These are phyloP conservation scores for Metschnikowia shivogae DNA, from an alignment of 805 yeast species.

Conservation along the genomic window DNA sequence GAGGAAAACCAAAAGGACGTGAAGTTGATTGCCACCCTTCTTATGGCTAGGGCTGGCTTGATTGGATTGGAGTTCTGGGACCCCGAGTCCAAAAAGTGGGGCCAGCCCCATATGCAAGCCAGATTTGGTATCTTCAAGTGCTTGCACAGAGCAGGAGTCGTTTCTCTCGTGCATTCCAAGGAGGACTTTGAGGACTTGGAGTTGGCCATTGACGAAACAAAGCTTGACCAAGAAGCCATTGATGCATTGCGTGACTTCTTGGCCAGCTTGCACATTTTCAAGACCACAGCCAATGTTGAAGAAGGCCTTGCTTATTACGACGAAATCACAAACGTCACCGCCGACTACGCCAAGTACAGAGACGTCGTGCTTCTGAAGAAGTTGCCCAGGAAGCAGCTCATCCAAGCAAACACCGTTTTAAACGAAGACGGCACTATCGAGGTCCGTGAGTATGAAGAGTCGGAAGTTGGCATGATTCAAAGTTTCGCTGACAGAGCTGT, in stretches of 20 bases:
- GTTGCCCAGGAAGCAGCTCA: slow-evolving; percentile 77
- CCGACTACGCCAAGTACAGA: slow-evolving; percentile 61
- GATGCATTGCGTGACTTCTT: slow-evolving; percentile 69
- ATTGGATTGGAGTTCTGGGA: slow-evolving; percentile 84
- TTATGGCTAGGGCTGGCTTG: slow-evolving; percentile 87
- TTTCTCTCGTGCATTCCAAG: slow-evolving; percentile 46
- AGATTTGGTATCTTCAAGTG: slow-evolving; percentile 80
- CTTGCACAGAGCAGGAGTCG: slow-evolving; percentile 65
- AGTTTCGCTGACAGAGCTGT: slow-evolving; percentile 57
- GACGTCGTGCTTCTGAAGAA: slow-evolving; percentile 65
- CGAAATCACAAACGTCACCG: slow-evolving; percentile 64
- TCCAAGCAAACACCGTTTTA: slow-evolving; percentile 72
- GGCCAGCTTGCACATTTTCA: slow-evolving; percentile 69
- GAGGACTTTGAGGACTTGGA: slow-evolving; percentile 55
- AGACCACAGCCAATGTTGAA: slow-evolving; percentile 68
- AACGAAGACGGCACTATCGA: slow-evolving; percentile 41
- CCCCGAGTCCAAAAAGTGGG: slow-evolving; percentile 79
- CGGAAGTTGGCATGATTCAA: slow-evolving; percentile 71
- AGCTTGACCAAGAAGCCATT: slow-evolving; percentile 68
- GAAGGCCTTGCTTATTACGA: slow-evolving; percentile 61
- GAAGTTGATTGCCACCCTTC: slow-evolving; percentile 62
- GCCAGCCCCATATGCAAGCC: slow-evolving; percentile 94
- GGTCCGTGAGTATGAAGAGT: slow-evolving; percentile 71
- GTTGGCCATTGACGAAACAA: slow-evolving; percentile 53
- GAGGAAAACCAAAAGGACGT: slow-evolving; percentile 60